Percentiles rank a stretch among this genome's conserved stretches.
These are phyloP conservation scores for Debaryomyces hansenii DNA, from an alignment of 805 yeast species.

Conservation along the genomic window DNA sequence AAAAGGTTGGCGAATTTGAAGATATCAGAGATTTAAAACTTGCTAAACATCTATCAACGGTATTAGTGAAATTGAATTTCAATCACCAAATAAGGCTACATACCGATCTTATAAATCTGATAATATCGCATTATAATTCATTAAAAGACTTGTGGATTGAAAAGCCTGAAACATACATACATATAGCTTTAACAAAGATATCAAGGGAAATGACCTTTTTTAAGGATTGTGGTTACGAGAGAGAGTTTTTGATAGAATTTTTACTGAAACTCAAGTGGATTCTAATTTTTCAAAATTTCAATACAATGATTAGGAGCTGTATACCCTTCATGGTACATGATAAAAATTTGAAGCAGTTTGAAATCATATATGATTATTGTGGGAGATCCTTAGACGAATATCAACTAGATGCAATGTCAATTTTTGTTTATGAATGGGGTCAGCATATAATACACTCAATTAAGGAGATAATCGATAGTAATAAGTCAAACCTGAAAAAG, in stretches of 20 bases:
- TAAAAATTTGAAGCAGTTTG: constrained; percentile 12
- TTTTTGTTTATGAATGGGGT: constrained; percentile 29
- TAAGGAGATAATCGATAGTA: constrained; percentile 6
- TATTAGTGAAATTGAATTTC: constrained; percentile 21
- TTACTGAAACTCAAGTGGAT: constrained; percentile 27
- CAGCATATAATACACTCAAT: constrained; percentile 5
- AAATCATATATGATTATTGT: constrained; percentile 19
- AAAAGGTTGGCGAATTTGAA: constrained; percentile 7
- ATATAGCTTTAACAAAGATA: constrained; percentile 9
- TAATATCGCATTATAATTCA: constrained; percentile 14
- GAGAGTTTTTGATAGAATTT: constrained; percentile 17
- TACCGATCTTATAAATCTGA: constrained; percentile 9
- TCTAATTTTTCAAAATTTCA: constrained; percentile 27
- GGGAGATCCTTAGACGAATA: constrained; percentile 15
- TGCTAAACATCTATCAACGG: constrained; percentile 14
- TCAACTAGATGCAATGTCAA: constrained; percentile 18
- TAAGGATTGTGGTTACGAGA: constrained; percentile 18
- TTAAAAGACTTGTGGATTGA: constrained; percentile 17
- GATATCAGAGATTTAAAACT: constrained; percentile 1
- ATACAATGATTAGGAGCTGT: constrained; percentile 14
- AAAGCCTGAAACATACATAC: constrained; percentile 14
- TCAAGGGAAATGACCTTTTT: constrained; percentile 19
- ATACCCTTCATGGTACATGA: constrained; percentile 19
- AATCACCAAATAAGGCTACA: constrained; percentile 13
- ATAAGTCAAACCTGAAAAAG: constrained; percentile 4